Evolutionary conservation across 2,329 filamentous ascomycete genomes (phyloP).

Genomic region (Colletotrichum filicis): DNA sequence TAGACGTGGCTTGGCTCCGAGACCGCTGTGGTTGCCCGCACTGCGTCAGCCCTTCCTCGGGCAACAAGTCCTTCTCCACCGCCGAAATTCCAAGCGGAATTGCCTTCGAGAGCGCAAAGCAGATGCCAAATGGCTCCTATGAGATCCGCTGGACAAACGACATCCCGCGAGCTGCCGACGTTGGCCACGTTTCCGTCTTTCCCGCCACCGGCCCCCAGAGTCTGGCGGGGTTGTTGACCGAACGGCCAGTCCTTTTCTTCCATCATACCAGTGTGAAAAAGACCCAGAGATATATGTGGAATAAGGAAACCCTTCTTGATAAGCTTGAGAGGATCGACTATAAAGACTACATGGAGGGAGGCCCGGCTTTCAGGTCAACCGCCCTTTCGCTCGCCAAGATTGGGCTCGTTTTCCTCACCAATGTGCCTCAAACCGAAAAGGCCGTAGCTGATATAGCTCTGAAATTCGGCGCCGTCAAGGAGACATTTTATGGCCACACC

Average conservation of each 20-base stretch:
- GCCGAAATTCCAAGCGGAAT: constrained; percentile 51
- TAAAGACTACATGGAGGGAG: constrained; percentile 74
- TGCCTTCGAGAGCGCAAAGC: constrained; percentile 42
- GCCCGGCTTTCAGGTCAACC: constrained; percentile 67
- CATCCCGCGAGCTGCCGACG: constrained; percentile 44
- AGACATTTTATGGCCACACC: constrained; percentile 90
- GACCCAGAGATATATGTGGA: constrained; percentile 49
- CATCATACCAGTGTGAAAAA: not conserved
- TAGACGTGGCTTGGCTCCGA: constrained; percentile 52
- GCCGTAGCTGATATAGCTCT: constrained; percentile 76
- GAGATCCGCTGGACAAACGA: constrained; percentile 68
- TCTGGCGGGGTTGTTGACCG: not conserved
- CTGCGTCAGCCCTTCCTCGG: constrained; percentile 68
- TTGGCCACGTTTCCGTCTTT: constrained; percentile 50
- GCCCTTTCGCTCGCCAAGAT: constrained; percentile 71
- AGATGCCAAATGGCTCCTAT: constrained; percentile 55
- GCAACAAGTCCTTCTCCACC: constrained; percentile 65
- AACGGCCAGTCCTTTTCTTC: not conserved
- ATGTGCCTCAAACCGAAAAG: constrained; percentile 75
- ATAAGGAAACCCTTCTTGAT: constrained; percentile 46
- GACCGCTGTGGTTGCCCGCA: constrained; percentile 64
- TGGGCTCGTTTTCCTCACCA: constrained; percentile 81
- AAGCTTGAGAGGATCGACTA: constrained; percentile 73
- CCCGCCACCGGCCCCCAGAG: constrained; percentile 41
- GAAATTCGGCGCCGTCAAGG: constrained; percentile 81